Evolutionary conservation across 225 moss, liverwort and hornwort species (phyloP).

Genomic region (Pseudoscleropodium purum): DNA sequence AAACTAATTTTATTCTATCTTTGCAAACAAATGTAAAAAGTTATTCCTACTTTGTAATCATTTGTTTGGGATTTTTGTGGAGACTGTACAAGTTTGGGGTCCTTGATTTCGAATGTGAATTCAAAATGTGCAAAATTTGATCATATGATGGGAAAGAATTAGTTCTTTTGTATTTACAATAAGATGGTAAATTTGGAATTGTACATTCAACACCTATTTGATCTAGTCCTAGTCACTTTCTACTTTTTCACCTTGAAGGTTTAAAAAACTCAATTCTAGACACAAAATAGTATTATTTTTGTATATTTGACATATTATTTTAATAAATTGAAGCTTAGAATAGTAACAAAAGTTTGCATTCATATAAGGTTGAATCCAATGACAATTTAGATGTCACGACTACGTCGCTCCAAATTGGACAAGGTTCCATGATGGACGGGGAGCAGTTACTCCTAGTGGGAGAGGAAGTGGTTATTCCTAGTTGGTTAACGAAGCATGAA

Average conservation of each 20-base stretch:
- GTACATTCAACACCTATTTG: background rate
- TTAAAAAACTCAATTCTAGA: background rate
- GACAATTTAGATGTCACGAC: background rate
- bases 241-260: background rate
- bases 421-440: too few relatives aligned
- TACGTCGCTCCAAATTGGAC: too few relatives aligned
- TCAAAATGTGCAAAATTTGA: background rate
- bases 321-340: too few relatives aligned
- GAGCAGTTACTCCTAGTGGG: too few relatives aligned
- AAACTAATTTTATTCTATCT: too few relatives aligned
- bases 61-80: background rate
- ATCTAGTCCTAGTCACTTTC: background rate
- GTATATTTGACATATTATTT: background rate
- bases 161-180: rapidly evolving
- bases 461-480: too few relatives aligned
- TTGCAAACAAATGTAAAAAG: background rate
- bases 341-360: background rate
- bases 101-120: background rate
- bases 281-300: background rate
- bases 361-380: rapidly evolving
- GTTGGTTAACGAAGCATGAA: too few relatives aligned
- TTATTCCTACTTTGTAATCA: background rate
- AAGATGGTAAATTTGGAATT: background rate
- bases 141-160: background rate
- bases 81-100: rapidly evolving